Evolutionary conservation across 305 asterid species (phyloP).

Genomic region (Salvia sclarea): DNA sequence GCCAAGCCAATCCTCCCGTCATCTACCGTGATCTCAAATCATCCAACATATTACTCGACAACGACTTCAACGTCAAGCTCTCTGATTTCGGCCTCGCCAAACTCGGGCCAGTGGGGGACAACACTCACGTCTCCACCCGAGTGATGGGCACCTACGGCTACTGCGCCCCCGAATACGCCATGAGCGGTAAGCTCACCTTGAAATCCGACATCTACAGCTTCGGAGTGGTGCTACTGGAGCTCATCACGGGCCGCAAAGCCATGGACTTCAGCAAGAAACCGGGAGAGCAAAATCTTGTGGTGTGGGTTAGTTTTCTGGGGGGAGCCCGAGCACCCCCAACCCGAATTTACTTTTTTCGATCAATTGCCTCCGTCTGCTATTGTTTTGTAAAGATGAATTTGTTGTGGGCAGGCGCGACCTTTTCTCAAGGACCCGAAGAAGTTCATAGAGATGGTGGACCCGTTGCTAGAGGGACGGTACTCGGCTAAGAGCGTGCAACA

Average conservation of each 20-base stretch:
- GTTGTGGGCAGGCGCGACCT: too few species aligned
- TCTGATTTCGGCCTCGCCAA: conserved; percentile 94
- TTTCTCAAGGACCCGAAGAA: conserved; percentile 55
- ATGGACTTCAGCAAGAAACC: conserved; percentile 52
- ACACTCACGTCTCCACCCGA: conserved; percentile 85
- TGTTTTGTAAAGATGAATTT: too few species aligned
- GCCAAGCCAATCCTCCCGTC: conserved; percentile 82
- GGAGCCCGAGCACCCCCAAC: too few species aligned
- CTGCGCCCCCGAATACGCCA: conserved; percentile 90
- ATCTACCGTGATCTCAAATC: conserved; percentile 88
- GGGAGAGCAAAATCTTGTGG: conserved; percentile 78
- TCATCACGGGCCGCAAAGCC: conserved; percentile 79
- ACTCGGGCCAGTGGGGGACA: conserved; percentile 86
- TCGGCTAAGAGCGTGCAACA: conserved; percentile 63
- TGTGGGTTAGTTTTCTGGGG: conserved; percentile 59
- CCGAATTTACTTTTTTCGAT: too few species aligned
- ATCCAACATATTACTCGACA: conserved; percentile 74
- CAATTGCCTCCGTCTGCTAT: too few species aligned
- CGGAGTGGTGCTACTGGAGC: conserved; percentile 83
- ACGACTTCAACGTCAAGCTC: conserved; percentile 67
- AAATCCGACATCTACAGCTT: conserved; percentile 91
- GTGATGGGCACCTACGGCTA: conserved; percentile 96
- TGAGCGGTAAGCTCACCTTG: conserved; percentile 79
- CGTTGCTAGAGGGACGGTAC: conserved; percentile 52
- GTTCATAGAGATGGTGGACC: conserved; percentile 65